These are phyloP conservation scores for Bolboschoenus planiculmis DNA, from an alignment of 176 grass and related monocot genomes.

Conservation along the genomic window DNA sequence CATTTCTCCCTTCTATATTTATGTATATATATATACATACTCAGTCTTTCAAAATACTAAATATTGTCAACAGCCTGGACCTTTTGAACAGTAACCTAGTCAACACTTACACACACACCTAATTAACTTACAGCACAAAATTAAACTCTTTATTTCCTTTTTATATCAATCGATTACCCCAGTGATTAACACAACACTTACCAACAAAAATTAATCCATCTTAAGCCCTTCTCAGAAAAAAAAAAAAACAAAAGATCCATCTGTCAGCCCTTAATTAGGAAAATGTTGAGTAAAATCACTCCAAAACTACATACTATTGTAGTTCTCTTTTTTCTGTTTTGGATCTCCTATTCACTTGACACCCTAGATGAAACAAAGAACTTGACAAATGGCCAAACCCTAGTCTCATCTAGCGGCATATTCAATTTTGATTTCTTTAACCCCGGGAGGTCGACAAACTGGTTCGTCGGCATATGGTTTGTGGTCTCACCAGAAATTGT, in stretches of 20 bases:
- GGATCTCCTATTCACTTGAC: background rate
- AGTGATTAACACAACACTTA: too few relatives aligned
- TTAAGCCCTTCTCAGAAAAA: background rate
- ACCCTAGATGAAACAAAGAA: background rate
- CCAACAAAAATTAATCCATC: background rate
- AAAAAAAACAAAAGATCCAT: background rate
- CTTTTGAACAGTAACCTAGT: background rate
- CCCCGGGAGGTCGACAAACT: background rate
- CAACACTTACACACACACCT: background rate
- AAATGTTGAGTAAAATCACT: background rate
- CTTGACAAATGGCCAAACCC: conserved; percentile 26
- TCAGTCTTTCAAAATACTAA: background rate
- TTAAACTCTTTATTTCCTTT: background rate
- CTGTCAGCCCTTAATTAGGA: background rate
- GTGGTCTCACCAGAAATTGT: conserved; percentile 26
- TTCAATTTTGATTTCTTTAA: conserved; percentile 48
- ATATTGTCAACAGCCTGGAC: background rate
- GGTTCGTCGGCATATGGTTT: conserved; percentile 53
- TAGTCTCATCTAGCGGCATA: conserved; percentile 23
- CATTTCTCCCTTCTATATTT: background rate
- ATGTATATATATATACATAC: background rate
- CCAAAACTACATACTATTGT: background rate
- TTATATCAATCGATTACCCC: background rate
- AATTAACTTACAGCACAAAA: background rate
- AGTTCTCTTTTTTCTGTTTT: background rate